phyloP scores from a whole-genome alignment of 164 flowering plant genomes.

The Magnolia changhungtana region DNA sequence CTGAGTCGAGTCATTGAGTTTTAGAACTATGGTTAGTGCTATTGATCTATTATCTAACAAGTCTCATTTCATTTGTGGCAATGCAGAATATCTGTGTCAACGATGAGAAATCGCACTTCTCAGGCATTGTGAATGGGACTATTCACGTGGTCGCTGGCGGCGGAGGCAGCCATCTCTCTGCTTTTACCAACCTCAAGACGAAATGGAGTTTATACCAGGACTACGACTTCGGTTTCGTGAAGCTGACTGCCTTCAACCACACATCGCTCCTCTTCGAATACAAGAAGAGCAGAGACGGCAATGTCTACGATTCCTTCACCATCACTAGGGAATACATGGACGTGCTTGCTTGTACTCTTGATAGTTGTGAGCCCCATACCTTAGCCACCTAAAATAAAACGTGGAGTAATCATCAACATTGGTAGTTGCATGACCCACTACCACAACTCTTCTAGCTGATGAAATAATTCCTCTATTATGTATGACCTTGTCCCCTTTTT shows the following conservation, averaged over 20 bases:
- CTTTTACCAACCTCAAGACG: constrained; percentile 36
- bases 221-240: constrained; percentile 74
- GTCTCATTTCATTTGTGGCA: not conserved
- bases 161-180: constrained; percentile 63
- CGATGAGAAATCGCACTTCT: constrained; percentile 47
- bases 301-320: constrained; percentile 82
- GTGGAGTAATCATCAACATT: no score
- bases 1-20: no score
- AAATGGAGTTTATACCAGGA: constrained; percentile 71
- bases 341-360: constrained; percentile 65
- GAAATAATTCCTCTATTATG: no score
- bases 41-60: no score
- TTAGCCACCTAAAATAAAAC: constrained; percentile 1
- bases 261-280: constrained; percentile 27
- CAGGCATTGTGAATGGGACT: constrained; percentile 65
- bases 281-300: constrained; percentile 79
- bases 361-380: constrained; percentile 47
- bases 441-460: no score
- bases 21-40: no score
- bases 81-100: constrained; percentile 61
- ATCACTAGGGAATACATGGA: constrained; percentile 75
- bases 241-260: constrained; percentile 61
- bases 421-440: no score
- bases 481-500: no score
- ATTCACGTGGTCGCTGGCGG: constrained; percentile 88